Base-by-base conservation (phyloP, 305 asterid genomes). In the Fraxinus paxiana region DNA sequence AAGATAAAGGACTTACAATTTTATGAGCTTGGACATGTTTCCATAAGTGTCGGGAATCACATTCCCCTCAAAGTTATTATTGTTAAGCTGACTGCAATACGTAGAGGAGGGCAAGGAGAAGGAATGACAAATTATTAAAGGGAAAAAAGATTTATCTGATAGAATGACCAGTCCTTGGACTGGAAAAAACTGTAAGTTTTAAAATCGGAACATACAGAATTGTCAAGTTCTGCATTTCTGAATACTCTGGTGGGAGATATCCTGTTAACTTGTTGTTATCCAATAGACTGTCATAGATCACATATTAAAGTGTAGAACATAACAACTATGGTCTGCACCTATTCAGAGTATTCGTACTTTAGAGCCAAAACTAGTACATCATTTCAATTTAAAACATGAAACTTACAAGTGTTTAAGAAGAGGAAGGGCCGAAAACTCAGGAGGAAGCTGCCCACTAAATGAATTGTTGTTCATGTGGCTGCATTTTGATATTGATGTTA, bases 391-490 rank as follows among this genome's bases (percentile, higher is more conserved):
- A 15, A 48, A 48, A n/a, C n/a, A 34, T 12, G 73, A 73, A 82
- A 82, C 94, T 88, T 90, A 92, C 94, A 92, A 35, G 82, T 90
- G 97, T 74, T 34, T 88, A 69, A 90, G 93, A 70, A 46, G 35
- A 5, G 88, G 88, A 79, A 91, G 93, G 34, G 59, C 56, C 24
- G 85, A 65, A 48, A 91, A 81, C 84, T 88, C 93, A 2, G 88
- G 84, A 56, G 95, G 95, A 75, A 91, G 73, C 88, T 91, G 95
- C 59, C 95, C 93, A 34, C 89, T 88, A 84, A 91, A 79, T 10
- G 17, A 80, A 67, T 91, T 89, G 88, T 89, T 69, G 85, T 91
- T 91, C 95, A 89, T 91, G 88, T 91, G 95, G 88, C 93, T 91
- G 89, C 88, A 79, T 34, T 12, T 67, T 67, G 65, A 41, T 59